Base-by-base conservation (phyloP, 75 land plant species). In the Sequoiadendron giganteum region DNA sequence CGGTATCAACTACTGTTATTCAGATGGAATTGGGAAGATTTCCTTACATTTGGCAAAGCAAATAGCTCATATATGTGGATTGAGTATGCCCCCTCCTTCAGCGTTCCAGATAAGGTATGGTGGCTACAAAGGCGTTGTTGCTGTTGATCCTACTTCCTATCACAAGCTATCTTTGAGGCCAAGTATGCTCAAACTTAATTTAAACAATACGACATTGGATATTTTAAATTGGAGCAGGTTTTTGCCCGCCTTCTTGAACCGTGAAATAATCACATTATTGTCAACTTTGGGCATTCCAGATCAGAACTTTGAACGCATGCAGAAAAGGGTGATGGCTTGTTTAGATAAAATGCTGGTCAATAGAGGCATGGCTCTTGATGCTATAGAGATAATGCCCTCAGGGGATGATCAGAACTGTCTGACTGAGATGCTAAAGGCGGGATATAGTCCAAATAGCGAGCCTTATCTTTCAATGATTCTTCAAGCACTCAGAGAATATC, bases 21-120 rank as follows among this genome's bases (percentile, higher is more conserved):
- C 99, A 72, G 99, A 97, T 91, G 99, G 99, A 1, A 95, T 97
- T 39, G 99, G 99, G 19, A 97, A 93, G 86, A 96, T 97, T 45
- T 95, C 97, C 8, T 72, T 88, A 38, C 89, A 89, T 8, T 92
- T 96, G 89, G 98, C 97, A 30, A 85, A 80, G 54, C 87, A 91
- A 81, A 91, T 97, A 84, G 95, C 99, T 52, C 72, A 89, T 32
- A 93, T 90, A 58, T 93, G 95, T 93, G 96, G 94, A 61, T 84
- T 91, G 38, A 85, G 48, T 85, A 28, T 19, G 7, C 42, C 91
- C 0, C 89, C 89, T 68, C 99, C 98, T 49, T 97, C 99, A 75
- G 99, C 98, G 19, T 96, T 96, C 86, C 99, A 97, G 88, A 97
- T 97, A 43, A 87, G 98, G 54, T 97, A 95, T 87, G 98, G 95